phyloP scores from a whole-genome alignment of 495 filamentous ascomycete genomes.

The Aspergillus indologenus region DNA sequence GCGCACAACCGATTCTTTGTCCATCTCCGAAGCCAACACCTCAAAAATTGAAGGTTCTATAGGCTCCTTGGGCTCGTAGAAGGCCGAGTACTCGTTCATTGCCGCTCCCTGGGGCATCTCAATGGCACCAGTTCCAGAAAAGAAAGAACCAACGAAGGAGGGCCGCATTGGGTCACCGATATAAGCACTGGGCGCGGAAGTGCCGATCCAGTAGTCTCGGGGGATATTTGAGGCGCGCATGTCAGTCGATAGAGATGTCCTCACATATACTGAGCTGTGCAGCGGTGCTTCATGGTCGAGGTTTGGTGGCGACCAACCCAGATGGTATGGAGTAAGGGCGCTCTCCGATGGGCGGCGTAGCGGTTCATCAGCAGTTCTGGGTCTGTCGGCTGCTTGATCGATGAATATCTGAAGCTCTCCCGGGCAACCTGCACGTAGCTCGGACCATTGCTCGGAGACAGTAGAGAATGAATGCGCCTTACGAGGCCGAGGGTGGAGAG shows the following conservation, averaged over 20 bases:
- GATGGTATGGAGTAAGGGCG: constrained; percentile 80
- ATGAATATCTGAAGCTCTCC: constrained; percentile 83
- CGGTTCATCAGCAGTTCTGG: constrained; percentile 65
- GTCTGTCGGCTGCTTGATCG: constrained; percentile 65
- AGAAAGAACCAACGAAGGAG: constrained; percentile 42
- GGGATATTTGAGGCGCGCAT: constrained; percentile 47
- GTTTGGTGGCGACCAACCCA: constrained; percentile 82
- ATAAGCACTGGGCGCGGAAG: constrained; percentile 22
- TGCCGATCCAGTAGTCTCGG: constrained; percentile 24
- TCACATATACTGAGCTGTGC: constrained; percentile 66
- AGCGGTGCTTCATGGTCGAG: constrained; percentile 73
- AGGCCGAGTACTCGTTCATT: constrained; percentile 34
- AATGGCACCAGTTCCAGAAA: constrained; percentile 48
- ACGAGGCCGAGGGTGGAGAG: constrained; percentile 28
- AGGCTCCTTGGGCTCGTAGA: constrained; percentile 45
- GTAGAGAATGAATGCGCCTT: constrained; percentile 65
- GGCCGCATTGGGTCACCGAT: constrained; percentile 27
- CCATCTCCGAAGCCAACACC: constrained; percentile 63
- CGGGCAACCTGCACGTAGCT: constrained; percentile 27
- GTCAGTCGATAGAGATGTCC: constrained; percentile 52
- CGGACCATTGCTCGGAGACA: constrained; percentile 49
- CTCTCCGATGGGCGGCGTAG: constrained; percentile 64
- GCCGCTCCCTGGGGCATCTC: constrained; percentile 33
- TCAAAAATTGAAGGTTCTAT: constrained; percentile 71
- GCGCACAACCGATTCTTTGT: constrained; percentile 80